phyloP scores from a whole-genome alignment of 495 filamentous ascomycete genomes.

The Podospora didyma region DNA sequence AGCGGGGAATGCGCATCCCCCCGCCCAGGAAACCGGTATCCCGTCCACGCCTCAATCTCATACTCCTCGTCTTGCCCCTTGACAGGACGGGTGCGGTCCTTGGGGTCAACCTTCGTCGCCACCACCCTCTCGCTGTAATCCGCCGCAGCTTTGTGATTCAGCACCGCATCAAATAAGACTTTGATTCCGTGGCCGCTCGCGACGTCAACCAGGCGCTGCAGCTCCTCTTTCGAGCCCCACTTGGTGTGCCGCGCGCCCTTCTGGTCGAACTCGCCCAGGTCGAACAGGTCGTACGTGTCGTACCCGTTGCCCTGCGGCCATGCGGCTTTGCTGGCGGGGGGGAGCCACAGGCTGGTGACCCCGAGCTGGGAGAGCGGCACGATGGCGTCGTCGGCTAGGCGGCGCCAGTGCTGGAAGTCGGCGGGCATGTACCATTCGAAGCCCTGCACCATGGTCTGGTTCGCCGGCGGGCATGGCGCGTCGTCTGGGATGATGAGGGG shows the following conservation, averaged over 20 bases:
- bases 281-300: slow-evolving; percentile 74
- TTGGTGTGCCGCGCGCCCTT: slow-evolving; percentile 61
- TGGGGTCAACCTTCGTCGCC: slow-evolving; percentile 56
- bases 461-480: slow-evolving; percentile 29
- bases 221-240: slow-evolving; percentile 64
- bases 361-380: slow-evolving; percentile 56
- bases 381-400: slow-evolving; percentile 48
- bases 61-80: slow-evolving; percentile 41
- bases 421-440: slow-evolving; percentile 76
- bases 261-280: slow-evolving; percentile 79
- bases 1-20: slow-evolving; percentile 53
- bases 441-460: slow-evolving; percentile 62
- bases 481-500: slow-evolving; percentile 9
- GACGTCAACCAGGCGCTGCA: slow-evolving; percentile 45
- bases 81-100: slow-evolving; percentile 54
- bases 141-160: slow-evolving; percentile 73
- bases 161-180: slow-evolving; percentile 69
- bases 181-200: slow-evolving; percentile 50
- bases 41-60: slow-evolving; percentile 66
- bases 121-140: slow-evolving; percentile 56
- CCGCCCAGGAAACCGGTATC: slow-evolving; percentile 62
- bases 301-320: slow-evolving; percentile 64
- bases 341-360: slow-evolving; percentile 65
- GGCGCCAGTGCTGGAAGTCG: slow-evolving; percentile 60
- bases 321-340: slow-evolving; percentile 70